Base-by-base conservation (phyloP, 768 basidiomycete genomes). In the Panaeolus cyanescens region DNA sequence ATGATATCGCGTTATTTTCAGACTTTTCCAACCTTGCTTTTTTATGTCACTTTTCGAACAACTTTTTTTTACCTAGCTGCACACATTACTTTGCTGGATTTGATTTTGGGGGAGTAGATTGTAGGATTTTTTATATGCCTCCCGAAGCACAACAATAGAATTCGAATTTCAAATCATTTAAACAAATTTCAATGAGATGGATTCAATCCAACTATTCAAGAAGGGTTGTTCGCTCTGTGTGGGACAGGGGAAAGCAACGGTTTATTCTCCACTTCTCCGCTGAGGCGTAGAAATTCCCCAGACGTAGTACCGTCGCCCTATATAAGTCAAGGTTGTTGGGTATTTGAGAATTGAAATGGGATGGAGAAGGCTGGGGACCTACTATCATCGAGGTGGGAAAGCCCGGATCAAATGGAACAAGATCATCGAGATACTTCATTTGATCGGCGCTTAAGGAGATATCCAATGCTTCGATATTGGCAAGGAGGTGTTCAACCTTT, bases 401-500 rank as follows among this genome's bases (percentile, higher is more conserved):
- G 6, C 83, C 84, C 22, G 59, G 36, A 30, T 80, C 77, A 61
- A 84, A 82, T 0, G 77, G 74, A 15, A 75, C 56, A 9, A 74
- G 66, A 36, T 69, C 66, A 55, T 85, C 84, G 19, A 86, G 64
- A 31, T 69, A 74, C 37, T 67, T 65, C 39, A 84, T 80, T 28
- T 85, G 82, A 50, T 80, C 79, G 54, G 60, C 0, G 64, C 64
- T 4, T 72, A 85, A 73, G 0, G 67, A 64, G 37, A 85, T 77
- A 17, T 75, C 71, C 17, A 84, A 70, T 5, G 83, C 83, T 62
- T 83, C 77, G 20, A 84, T 56, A 62, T 84, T 85, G 39, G 76
- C 77, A 45, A 69, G 53, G 25, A 86, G 68, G n/a, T 85, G 81
- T 67, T 82, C 80, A 20, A 82, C 72, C 62, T 84, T 85, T 54